Percentiles rank a stretch among this genome's conserved stretches.
Conservation (phyloP, 2,329 filamentous ascomycete genomes). For the Fusarium torreyae region DNA sequence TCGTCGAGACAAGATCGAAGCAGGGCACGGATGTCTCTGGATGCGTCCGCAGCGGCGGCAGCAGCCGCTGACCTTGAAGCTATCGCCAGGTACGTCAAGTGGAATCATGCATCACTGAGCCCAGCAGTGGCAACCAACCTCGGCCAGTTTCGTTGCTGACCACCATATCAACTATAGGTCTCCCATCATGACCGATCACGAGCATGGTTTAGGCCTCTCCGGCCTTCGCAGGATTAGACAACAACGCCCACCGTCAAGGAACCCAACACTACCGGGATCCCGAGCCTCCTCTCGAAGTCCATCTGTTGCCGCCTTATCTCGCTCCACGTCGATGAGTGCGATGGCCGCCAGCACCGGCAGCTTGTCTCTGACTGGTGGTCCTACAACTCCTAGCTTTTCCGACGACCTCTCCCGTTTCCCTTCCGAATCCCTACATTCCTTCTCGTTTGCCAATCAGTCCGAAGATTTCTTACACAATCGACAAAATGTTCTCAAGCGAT, state of each 20-base stretch:
- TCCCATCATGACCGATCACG: constrained; percentile 86
- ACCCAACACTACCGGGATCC: constrained; percentile 75
- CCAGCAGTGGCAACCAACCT: constrained; percentile 33
- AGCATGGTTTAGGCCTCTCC: constrained; percentile 87
- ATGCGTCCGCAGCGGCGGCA: constrained; percentile 76
- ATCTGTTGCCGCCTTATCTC: constrained; percentile 70
- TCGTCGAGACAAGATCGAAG: constrained; percentile 66
- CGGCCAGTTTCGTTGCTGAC: constrained; percentile 47
- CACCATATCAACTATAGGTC: constrained; percentile 69
- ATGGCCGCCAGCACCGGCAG: constrained; percentile 72
- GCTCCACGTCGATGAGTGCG: constrained; percentile 80
- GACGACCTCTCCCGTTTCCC: constrained; percentile 95
- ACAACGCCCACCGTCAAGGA: constrained; percentile 75
- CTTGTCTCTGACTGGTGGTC: constrained; percentile 71
- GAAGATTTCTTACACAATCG: constrained; percentile 93
- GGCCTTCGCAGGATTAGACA: constrained; percentile 95
- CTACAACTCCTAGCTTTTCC: constrained; percentile 81
- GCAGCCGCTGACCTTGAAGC: constrained; percentile 75
- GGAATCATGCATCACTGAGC: constrained; percentile 41
- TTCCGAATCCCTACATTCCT: constrained; percentile 96
- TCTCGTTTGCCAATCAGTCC: constrained; percentile 96
- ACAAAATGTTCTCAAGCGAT: constrained; percentile 92
- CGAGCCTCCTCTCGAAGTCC: constrained; percentile 74
- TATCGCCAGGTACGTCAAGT: constrained; percentile 75
- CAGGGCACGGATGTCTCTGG: constrained; percentile 82